A percentile compares a stretch with the other conserved stretches of the same genome.
Evolutionary conservation across 192 early-diverging fungal genomes (phyloP).

Genomic region (Coemansia sp.): DNA sequence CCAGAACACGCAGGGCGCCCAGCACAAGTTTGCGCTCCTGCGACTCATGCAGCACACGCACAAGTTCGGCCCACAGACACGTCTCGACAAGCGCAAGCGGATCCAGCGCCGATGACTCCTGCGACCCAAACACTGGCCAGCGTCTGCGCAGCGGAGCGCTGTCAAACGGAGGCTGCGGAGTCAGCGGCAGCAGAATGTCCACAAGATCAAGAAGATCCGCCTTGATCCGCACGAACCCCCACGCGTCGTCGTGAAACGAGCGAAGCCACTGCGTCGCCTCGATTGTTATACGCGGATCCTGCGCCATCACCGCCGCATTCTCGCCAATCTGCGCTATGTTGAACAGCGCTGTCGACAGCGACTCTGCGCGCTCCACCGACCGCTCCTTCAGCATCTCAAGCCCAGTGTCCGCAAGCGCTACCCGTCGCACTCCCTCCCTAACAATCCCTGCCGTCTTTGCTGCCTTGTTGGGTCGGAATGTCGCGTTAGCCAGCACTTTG

Average conservation of each 20-base stretch:
- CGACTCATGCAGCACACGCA: constrained; percentile 31
- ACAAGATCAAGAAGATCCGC: constrained; percentile 42
- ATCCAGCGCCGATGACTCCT: constrained; percentile 24
- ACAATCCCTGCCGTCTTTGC: background rate
- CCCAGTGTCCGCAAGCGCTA: constrained; percentile 26
- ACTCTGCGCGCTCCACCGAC: constrained; percentile 26
- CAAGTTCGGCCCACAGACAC: constrained; percentile 51
- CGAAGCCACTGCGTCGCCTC: constrained; percentile 48
- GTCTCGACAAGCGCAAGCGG: constrained; percentile 43
- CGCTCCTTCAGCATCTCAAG: constrained; percentile 14
- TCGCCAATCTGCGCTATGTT: constrained; percentile 50
- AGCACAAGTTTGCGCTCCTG: constrained; percentile 41
- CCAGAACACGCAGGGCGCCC: constrained; percentile 41
- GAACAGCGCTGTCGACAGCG: constrained; percentile 40
- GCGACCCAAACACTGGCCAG: constrained; percentile 34
- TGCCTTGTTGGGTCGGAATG: constrained; percentile 3
- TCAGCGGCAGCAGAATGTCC: constrained; percentile 41
- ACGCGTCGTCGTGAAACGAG: constrained; percentile 5
- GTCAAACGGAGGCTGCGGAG: constrained; percentile 32
- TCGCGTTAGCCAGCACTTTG: constrained; percentile 16
- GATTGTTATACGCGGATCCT: constrained; percentile 40
- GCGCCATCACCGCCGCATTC: constrained; percentile 38
- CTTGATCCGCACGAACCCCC: constrained; percentile 10
- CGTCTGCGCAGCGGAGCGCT: constrained; percentile 9
- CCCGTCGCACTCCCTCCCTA: background rate